Evolutionary conservation across 306 rosid species (phyloP).

Genomic region (Citrullus mucosospermus): DNA sequence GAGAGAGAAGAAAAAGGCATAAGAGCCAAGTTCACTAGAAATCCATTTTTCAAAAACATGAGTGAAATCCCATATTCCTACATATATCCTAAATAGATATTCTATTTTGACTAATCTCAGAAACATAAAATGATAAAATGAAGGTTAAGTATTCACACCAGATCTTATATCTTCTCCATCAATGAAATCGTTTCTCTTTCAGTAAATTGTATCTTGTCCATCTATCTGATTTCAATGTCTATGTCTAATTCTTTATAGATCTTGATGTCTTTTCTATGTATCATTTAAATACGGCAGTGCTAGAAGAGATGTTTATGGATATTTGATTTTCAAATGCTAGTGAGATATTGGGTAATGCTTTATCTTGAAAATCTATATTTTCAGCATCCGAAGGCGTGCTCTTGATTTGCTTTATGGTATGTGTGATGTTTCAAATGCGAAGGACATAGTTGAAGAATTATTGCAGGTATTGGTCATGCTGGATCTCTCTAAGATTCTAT

Average conservation of each 20-base stretch:
- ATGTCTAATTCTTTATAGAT: neutral
- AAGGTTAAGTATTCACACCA: neutral
- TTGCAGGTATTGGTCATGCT: conserved; percentile 53
- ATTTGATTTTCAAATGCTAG: neutral
- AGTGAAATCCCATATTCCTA: neutral
- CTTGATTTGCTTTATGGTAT: conserved; percentile 98
- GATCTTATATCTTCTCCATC: neutral
- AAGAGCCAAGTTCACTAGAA: neutral
- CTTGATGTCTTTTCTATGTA: neutral
- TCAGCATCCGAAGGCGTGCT: conserved; percentile 97
- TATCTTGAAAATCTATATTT: conserved; percentile 11
- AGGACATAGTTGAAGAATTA: conserved; percentile 96
- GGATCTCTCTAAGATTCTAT: neutral
- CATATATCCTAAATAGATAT: neutral
- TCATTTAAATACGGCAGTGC: neutral
- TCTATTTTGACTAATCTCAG: neutral
- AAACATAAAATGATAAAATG: neutral
- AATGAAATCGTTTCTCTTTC: no score
- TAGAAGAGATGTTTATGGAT: neutral
- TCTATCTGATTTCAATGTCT: neutral
- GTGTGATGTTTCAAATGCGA: conserved; percentile 98
- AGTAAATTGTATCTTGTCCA: neutral
- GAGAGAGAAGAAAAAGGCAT: neutral
- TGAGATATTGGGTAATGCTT: neutral
- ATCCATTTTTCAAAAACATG: neutral